Evolutionary conservation across 164 flowering plant genomes (phyloP), one percentile per base, ranked within the genome.

Genomic region (Sedum album): DNA sequence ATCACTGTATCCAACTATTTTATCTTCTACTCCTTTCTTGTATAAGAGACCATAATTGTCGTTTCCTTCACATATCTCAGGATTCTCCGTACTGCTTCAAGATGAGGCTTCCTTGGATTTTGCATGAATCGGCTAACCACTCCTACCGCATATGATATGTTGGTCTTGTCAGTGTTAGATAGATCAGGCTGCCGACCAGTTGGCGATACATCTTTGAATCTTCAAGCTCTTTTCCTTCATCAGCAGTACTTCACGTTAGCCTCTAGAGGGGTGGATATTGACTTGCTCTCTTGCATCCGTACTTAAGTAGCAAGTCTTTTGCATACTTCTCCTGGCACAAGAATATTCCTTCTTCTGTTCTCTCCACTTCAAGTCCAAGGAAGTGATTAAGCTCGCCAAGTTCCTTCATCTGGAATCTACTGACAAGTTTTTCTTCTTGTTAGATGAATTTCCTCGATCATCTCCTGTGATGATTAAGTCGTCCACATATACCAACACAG

Each of bases 391-490:
- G 21, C 31, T 72, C 68, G 2, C 70, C 70, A 26, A 75, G 68
- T 25, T 31, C 57, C 38, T 75, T 75, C 68, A 75, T 75, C 20
- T 75, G 63, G 41, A 72, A 72, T 1, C 51, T 66, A 51, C 7
- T 7, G 49, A 44, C 20, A 44, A 14, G 11, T 44, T 44, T 44
- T 44, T 35, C 38, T 44, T 10, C 49, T 44, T 10, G 49, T 44
- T 10, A 4, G 49, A 2, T 10, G 49, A 17, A 44, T 44, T 17
- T 44, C 49, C 2, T 44, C 49, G 42, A 63, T 72, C 31, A 48
- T 68, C 36, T 61, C 70, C 62, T 9, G 53, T 72, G 0, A 73
- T 21, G n/a, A 73, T 69, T 26, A 73, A 35, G 14, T 72, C 74
- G 61, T 72, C 69, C n/a, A 68, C 68, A 49, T 73, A 68, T 4